Conservation (phyloP, 306 rosid species). For the Malus orientalis region DNA sequence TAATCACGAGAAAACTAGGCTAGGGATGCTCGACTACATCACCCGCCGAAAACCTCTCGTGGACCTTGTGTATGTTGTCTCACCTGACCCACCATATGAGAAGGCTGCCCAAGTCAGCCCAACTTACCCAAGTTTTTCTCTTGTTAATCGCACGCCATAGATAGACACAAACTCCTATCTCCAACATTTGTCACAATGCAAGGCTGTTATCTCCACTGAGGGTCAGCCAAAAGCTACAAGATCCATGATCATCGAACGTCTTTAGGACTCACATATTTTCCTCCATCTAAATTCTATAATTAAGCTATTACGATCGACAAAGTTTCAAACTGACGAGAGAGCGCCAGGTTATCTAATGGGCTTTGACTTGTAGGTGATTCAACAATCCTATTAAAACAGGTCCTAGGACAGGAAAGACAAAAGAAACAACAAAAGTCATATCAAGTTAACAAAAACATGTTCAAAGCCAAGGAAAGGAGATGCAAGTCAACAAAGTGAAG, state of each 20-base stretch:
- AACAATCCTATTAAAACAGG: not conserved
- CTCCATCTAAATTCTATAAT: not conserved
- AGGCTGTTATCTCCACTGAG: not conserved
- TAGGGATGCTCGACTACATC: not conserved
- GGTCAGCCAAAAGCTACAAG: not conserved
- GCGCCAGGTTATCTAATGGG: not conserved
- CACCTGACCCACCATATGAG: not conserved
- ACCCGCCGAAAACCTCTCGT: not conserved
- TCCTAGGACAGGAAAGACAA: not conserved
- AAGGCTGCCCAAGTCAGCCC: not conserved
- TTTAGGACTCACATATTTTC: not conserved
- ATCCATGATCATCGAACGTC: not conserved
- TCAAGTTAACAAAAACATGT: constrained; percentile 9
- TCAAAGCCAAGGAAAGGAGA: constrained; percentile 23
- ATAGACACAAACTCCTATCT: not conserved
- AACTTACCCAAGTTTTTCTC: not conserved
- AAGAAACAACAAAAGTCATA: constrained; percentile 3
- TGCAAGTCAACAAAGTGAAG: constrained; percentile 44
- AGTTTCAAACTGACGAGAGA: not conserved
- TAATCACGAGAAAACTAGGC: not conserved
- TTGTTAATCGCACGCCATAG: not conserved
- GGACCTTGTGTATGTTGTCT: not conserved
- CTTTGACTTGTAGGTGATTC: not conserved
- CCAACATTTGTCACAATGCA: not conserved
- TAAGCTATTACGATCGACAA: not conserved